Evolutionary conservation across 768 basidiomycete genomes (phyloP), one percentile per base, ranked within the genome.

Genomic region (Boletus reticuloceps): DNA sequence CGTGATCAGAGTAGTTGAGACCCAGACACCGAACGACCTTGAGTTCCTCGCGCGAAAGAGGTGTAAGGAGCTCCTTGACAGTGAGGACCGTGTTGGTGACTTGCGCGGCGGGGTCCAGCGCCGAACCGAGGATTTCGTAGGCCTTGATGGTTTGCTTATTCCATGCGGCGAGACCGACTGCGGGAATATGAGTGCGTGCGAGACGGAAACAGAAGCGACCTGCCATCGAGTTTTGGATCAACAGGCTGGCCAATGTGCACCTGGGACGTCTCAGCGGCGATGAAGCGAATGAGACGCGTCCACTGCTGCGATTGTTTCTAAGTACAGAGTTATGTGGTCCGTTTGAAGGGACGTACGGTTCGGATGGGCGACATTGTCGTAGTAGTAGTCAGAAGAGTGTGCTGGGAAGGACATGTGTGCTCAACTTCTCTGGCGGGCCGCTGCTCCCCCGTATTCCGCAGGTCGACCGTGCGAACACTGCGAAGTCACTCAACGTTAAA

Each of bases 1-100:
- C 91, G 73, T 92, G 89, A 62, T 91, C 89, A n/a, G 80, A 79
- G 65, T 93, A 93, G 67, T 93, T 93, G 46, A 93, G 72, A 0
- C 90, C 90, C 13, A 93, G 72, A 70, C 89, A 91, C 12, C 90
- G 80, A 27, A 89, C 88, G 4, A 86, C 72, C 56, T 82, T 82
- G 58, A 91, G 76, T 64, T 89, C 77, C 56, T 86, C 81, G 40
- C 80, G 74, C 10, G 86, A 78, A 25, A 93, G 76, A 12, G 90
- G 90, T 4, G 83, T 74, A 17, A 93, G 78, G 37, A 93, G 80
- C 40, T 81, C 75, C 66, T 84, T 81, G 40, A 91, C 89, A 4
- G 89, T 91, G 42, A 92, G 73, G 0, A 86, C 68, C 20, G 75
- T 83, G 53, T 73, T 74, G 16, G 87, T 82, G 20, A 93, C 77